Conservation (phyloP, 1,284 basidiomycete species). For the Grifola frondosa region DNA sequence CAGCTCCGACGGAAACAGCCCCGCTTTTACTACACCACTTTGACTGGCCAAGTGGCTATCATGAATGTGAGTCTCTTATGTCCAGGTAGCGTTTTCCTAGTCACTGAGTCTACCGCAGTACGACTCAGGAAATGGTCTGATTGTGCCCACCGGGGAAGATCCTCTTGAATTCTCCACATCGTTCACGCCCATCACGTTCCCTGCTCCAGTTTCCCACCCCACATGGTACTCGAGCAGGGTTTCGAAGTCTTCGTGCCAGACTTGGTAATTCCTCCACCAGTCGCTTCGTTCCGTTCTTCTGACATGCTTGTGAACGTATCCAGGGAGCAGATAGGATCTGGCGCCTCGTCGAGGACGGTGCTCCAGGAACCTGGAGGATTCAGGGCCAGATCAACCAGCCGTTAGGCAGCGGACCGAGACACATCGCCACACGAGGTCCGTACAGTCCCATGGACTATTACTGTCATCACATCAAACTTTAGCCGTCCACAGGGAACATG, state of each 20-base stretch:
- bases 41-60: slow-evolving; percentile 56
- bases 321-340: slow-evolving; percentile 68
- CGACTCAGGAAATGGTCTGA: slow-evolving; percentile 51
- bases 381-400: slow-evolving; percentile 65
- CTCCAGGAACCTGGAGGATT: slow-evolving; percentile 46
- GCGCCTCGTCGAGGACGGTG: slow-evolving; percentile 46
- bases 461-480: neutral
- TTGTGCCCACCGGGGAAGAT: slow-evolving; percentile 47
- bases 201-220: slow-evolving; percentile 56
- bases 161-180: slow-evolving; percentile 41
- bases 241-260: slow-evolving; percentile 63
- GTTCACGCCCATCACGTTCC: slow-evolving; percentile 52
- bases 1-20: slow-evolving; percentile 49
- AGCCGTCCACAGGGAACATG: slow-evolving; percentile 42
- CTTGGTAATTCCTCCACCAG: slow-evolving; percentile 41
- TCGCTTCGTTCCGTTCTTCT: neutral
- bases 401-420: slow-evolving; percentile 63
- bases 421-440: slow-evolving; percentile 55
- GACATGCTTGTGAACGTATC: neutral
- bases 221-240: slow-evolving; percentile 56
- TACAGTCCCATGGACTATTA: slow-evolving; percentile 4
- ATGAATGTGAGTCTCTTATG: slow-evolving; percentile 45
- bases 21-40: slow-evolving; percentile 51
- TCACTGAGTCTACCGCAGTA: slow-evolving; percentile 41
- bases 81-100: neutral